These are phyloP conservation scores for Persicaria maculosa DNA, from an alignment of 148 eudicot species.

Conservation along the genomic window DNA sequence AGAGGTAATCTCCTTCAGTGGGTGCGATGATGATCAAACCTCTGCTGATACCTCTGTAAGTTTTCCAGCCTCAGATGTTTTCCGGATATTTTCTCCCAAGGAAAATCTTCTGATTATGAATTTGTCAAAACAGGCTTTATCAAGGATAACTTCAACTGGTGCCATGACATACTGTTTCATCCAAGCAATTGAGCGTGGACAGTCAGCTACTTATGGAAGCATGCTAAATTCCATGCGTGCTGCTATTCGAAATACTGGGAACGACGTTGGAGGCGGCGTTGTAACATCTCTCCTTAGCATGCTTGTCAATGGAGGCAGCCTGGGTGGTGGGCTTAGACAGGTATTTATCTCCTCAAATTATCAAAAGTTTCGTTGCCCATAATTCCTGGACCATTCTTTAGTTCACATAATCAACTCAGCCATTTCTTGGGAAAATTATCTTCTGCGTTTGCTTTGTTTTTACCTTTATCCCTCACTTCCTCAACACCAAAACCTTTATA, in stretches of 20 bases:
- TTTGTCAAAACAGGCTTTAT: slow-evolving; percentile 57
- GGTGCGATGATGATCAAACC: slow-evolving; percentile 95
- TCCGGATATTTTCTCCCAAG: neutral
- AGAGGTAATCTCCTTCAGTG: slow-evolving; percentile 91
- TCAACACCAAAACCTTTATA: neutral
- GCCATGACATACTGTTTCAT: slow-evolving; percentile 96
- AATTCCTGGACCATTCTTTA: neutral
- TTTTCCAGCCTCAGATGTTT: slow-evolving; percentile 9
- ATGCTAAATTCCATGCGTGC: slow-evolving; percentile 69
- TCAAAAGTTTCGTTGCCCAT: slow-evolving; percentile 8
- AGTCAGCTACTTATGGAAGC: slow-evolving; percentile 74
- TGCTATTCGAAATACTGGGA: slow-evolving; percentile 52
- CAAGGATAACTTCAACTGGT: slow-evolving; percentile 88
- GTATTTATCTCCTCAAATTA: slow-evolving; percentile 22
- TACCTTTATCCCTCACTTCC: neutral
- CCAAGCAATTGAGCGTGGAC: slow-evolving; percentile 89
- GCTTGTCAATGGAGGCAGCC: slow-evolving; percentile 76
- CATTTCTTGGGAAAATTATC: neutral
- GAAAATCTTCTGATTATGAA: slow-evolving; percentile 6
- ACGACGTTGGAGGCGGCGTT: slow-evolving; percentile 33
- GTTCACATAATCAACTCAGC: neutral
- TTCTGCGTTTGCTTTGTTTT: neutral
- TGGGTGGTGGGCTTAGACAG: slow-evolving; percentile 64
- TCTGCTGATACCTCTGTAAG: slow-evolving; percentile 96
- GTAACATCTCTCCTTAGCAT: slow-evolving; percentile 59